Base-by-base conservation (phyloP, 2,329 filamentous ascomycete genomes). In the Xylaria polymorpha region DNA sequence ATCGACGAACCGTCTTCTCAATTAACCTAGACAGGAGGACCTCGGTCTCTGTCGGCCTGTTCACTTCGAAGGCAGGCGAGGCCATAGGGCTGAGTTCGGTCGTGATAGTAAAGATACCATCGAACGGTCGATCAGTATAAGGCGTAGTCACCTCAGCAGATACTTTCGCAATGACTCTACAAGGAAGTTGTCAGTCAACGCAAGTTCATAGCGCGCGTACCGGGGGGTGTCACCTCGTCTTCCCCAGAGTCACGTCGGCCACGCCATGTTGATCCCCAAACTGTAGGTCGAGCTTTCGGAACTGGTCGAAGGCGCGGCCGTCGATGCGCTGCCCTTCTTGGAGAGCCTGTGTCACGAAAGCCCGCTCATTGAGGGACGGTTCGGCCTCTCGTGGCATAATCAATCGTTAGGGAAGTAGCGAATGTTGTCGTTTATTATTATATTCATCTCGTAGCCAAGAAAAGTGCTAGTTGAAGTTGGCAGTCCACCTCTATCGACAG, bases 181-280 rank as follows among this genome's bases (percentile, higher is more conserved):
- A 35, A 43, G 25, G 5, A 22, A 3, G 22, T 57, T 18, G 67
- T 73, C 73, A 80, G 66, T 53, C 51, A 53, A 25, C 44, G 25
- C 73, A 25, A 46, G 15, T 39, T 9, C 10, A 48, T 44, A 20
- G 48, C 7, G 48, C 25, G 25, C 46, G 41, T 44, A 12, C 39
- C 0, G 9, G 43, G 29, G 39, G 44, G 7, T 74, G 81, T 66
- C 81, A 95, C 94, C 91, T 93, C 66, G 96, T 98, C 84, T 95
- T 97, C 74, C 96, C 96, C 71, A 98, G 83, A 72, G 90, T 88
- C 46, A 98, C 92, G 77, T 97, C 93, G 74, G 92, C 93, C 74
- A 95, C 90, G 71, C 96, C 96, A 85, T 94, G 94, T 76, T 97
- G 93, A 72, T 97, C 91, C 60, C 94, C 94, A 81, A 98, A 97